Conservation (phyloP, 768 basidiomycete species). For the Mrakia gelida region DNA sequence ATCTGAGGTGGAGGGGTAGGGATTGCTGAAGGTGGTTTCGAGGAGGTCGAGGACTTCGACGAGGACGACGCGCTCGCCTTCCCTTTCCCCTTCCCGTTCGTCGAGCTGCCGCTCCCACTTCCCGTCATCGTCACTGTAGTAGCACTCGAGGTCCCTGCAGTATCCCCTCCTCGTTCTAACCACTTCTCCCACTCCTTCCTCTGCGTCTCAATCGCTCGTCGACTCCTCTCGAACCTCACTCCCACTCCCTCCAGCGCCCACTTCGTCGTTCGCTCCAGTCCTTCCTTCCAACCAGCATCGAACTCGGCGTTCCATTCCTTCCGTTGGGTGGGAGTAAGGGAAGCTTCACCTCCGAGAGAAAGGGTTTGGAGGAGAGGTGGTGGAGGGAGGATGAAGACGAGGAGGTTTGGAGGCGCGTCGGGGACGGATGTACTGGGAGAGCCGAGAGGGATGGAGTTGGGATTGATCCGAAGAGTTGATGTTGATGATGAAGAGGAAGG, state of each 20-base stretch:
- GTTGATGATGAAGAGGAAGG: constrained; percentile 26
- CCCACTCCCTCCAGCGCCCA: constrained; percentile 42
- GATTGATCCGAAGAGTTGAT: too few species aligned
- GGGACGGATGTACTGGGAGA: constrained; percentile 29
- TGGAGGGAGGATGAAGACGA: constrained; percentile 43
- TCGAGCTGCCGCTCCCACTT: constrained; percentile 9
- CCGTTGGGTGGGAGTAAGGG: constrained; percentile 34
- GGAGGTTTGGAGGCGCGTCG: constrained; percentile 32
- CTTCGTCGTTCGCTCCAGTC: constrained; percentile 39
- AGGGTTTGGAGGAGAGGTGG: constrained; percentile 40
- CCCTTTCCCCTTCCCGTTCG: constrained; percentile 21
- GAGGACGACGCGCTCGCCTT: constrained; percentile 16
- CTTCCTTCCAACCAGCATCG: constrained; percentile 42
- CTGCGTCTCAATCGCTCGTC: constrained; percentile 40
- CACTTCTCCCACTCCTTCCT: constrained; percentile 33
- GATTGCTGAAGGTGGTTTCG: background rate
- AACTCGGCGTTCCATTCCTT: constrained; percentile 42
- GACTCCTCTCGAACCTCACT: constrained; percentile 42
- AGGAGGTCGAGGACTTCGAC: background rate
- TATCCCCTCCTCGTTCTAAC: background rate
- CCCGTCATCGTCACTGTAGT: background rate
- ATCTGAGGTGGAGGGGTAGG: constrained; percentile 27
- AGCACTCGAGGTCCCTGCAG: background rate
- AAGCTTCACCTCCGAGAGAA: constrained; percentile 43
- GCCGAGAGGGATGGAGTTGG: background rate